Evolutionary conservation across 169 alveolate genomes (phyloP).

Genomic region (Plasmodium malariae): DNA sequence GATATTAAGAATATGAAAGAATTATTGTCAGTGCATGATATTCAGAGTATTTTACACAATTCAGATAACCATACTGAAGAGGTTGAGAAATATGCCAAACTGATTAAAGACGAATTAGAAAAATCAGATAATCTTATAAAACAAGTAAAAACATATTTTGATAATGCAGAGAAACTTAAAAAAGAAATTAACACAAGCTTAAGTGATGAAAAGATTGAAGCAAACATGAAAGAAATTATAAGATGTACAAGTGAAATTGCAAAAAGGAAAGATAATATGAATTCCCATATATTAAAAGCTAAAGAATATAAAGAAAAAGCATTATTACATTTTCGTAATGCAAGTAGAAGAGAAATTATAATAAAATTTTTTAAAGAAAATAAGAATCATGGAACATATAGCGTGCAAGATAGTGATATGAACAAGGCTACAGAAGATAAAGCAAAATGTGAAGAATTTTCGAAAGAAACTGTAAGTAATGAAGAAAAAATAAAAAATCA

Average conservation of each 20-base stretch:
- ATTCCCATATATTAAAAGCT: not conserved
- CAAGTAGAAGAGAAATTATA: not conserved
- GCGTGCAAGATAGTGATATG: not conserved
- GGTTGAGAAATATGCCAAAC: slow-evolving; percentile 1
- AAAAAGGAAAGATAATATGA: not conserved
- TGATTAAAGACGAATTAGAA: not conserved
- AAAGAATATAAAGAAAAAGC: slow-evolving; percentile 1
- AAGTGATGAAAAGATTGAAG: not conserved
- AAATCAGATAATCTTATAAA: slow-evolving; percentile 8
- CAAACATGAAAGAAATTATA: not conserved
- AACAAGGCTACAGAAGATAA: not conserved
- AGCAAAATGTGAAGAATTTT: not conserved
- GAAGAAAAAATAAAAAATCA: not conserved
- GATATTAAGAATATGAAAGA: slow-evolving; percentile 3
- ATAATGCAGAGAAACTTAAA: not conserved
- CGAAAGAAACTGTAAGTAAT: not conserved
- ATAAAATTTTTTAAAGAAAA: not conserved
- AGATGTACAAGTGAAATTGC: not conserved
- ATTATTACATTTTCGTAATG: slow-evolving; percentile 4
- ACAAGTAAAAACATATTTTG: not conserved
- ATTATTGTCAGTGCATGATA: not conserved
- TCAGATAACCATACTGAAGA: not conserved
- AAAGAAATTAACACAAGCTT: not conserved
- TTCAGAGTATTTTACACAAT: not conserved
- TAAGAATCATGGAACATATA: not conserved